Base-by-base conservation (phyloP, 192 early-diverging fungal genomes). In the Mortierella antarctica region DNA sequence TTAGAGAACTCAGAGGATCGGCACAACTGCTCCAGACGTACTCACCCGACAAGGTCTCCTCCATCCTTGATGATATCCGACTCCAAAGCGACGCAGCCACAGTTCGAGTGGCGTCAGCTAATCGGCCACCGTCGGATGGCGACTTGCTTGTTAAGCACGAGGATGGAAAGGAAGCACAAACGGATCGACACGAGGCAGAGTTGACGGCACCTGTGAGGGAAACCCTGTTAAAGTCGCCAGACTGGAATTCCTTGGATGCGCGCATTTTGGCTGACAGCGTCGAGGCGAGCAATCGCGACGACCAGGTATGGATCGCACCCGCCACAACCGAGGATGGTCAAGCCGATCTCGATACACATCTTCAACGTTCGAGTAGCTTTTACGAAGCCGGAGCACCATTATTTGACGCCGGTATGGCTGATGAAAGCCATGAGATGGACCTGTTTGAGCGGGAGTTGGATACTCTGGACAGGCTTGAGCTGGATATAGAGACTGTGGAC, bases 1-100 rank as follows among this genome's bases (percentile, higher is more conserved):
- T 89, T 2, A 74, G 55, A n/a, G 18, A 48, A 1, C 58, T 83
- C 20, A 63, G 53, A 23, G 59, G 64, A 0, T 67, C 77, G 6
- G 18, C 77, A 21, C 45, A 58, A 23, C 54, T 80, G 12, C 53
- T 80, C 7, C 9, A 67, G 17, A 39, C 21, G 0, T 21, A 57
- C 15, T 20, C 57, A 5, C 18, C 42, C 0, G 66, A 76, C 9
- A 42, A 55, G 48, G 40, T 58, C 7, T 41, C 61, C 3, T 64
- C 65, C 11, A 68, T 75, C 42, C 15, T 75, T 14, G 52, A 50
- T 31, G 65, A 57, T 21, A 55, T 68, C 5, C 57, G 50, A 51
- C 49, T 23, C 7, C 65, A 65, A 23, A 21, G 47, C 13, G 48
- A 50, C 21, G n/a, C 18, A 49, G 5, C 48, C 46, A 8, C 9